Conservation (phyloP, 1,284 basidiomycete genomes). For the Ceratorhiza oryzae-sativae region DNA sequence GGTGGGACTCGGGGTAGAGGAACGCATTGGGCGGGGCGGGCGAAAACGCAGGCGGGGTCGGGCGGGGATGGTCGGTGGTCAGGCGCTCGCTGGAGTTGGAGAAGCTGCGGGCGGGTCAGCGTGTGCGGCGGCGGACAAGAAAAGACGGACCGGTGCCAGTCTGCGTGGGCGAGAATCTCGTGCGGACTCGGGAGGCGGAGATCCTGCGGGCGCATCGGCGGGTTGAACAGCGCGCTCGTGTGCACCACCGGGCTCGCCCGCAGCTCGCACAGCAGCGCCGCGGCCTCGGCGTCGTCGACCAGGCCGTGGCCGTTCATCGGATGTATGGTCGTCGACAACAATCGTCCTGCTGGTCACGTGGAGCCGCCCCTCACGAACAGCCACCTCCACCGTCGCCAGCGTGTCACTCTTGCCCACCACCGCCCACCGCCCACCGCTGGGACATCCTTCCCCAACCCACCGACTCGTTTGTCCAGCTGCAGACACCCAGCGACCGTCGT, state of each 20-base stretch:
- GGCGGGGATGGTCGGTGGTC: not conserved
- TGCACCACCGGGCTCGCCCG: conserved; percentile 23
- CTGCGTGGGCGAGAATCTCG: conserved; percentile 23
- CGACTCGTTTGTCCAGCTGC: too few relatives aligned
- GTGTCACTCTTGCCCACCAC: not conserved
- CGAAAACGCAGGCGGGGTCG: conserved; percentile 4
- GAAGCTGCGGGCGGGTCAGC: not conserved
- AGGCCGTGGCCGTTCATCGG: conserved; percentile 36
- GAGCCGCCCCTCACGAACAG: conserved; percentile 9
- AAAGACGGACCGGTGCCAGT: conserved; percentile 1
- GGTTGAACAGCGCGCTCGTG: not conserved
- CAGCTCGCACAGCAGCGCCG: conserved; percentile 23
- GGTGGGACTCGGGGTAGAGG: conserved; percentile 7
- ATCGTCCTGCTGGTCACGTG: not conserved
- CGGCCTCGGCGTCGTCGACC: conserved; percentile 27
- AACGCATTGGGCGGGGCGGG: conserved; percentile 5
- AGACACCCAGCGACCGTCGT: too few relatives aligned
- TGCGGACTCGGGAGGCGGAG: conserved; percentile 27
- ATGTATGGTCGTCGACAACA: conserved; percentile 26
- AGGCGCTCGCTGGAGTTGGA: not conserved
- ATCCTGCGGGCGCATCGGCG: not conserved
- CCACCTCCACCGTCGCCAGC: not conserved
- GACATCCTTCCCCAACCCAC: too few relatives aligned
- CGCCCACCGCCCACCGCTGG: too few relatives aligned
- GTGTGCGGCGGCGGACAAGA: not conserved